Evolutionary conservation across 2,329 filamentous ascomycete species (phyloP), one percentile per base, ranked within the genome.

Genomic region (Teratosphaeria gauchensis): DNA sequence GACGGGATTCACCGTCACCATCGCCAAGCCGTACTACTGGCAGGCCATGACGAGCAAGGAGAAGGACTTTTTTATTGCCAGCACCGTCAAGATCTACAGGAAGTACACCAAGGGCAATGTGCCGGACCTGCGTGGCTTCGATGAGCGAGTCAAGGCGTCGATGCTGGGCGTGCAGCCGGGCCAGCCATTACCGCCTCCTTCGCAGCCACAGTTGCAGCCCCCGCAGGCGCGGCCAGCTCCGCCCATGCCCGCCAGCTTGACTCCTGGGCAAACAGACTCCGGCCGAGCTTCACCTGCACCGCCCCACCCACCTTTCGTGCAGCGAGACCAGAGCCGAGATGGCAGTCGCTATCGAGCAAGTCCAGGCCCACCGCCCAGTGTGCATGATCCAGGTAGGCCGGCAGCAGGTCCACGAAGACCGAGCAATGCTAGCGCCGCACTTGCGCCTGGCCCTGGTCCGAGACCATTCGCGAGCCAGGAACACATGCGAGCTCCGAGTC

Each of bases 11-110:
- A 79, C 88, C 30, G 90, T 97, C 55, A 94, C 87, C 1, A 83
- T 99, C 31, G 87, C 88, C 30, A 99, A 99, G 73, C 89, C 91
- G 0, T 99, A 99, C 75, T 99, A 94, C 73, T 99, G 94, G 94
- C 85, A 95, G 73, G 91, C 94, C 35, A 86, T 90, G 64, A 94
- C 90, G 0, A 83, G 89, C 56, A 96, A 96, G 77, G 94, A 99
- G 76, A 97, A 96, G 79, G 92, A 96, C 71, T 97, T 97, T 76
- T 99, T 99, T 74, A 94, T 99, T 68, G 91, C 89, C 35, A 96
- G 92, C 73, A 76, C 97, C 66, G 85, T 97, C 70, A 99, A 97
- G 75, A 96, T 99, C 64, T 99, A 89, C 73, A 86, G 86, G 67
- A 99, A 97, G 75, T 99, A 97, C 71, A 97, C 94, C 0, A 89